A percentile compares a stretch with the other conserved stretches of the same genome.
Evolutionary conservation across 768 basidiomycete species (phyloP).

Genomic region (Calvatia gigantea): DNA sequence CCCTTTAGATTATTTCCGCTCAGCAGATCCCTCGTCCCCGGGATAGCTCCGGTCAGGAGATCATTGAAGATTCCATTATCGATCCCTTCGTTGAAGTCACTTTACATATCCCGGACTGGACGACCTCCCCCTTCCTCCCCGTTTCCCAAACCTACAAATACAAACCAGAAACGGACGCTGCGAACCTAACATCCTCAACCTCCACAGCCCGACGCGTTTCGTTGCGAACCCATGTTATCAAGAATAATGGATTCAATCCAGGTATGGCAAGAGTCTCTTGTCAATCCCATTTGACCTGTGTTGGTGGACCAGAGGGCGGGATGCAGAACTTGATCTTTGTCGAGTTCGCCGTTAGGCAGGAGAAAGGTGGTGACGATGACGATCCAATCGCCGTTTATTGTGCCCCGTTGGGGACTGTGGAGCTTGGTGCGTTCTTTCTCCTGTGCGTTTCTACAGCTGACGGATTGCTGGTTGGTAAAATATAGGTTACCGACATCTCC

Average conservation of each 20-base stretch:
- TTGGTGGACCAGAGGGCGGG: slow-evolving; percentile 46
- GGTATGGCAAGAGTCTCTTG: slow-evolving; percentile 74
- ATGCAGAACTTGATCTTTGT: slow-evolving; percentile 88
- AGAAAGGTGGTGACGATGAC: slow-evolving; percentile 54
- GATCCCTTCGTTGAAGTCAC: slow-evolving; percentile 74
- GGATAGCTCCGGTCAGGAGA: slow-evolving; percentile 64
- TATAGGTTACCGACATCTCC: slow-evolving; percentile 84
- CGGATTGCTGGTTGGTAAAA: background rate
- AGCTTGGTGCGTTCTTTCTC: slow-evolving; percentile 50
- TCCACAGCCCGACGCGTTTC: slow-evolving; percentile 42
- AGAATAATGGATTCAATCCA: slow-evolving; percentile 93
- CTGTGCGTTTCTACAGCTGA: background rate
- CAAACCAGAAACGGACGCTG: slow-evolving; percentile 15
- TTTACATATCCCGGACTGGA: slow-evolving; percentile 76
- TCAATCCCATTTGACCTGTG: slow-evolving; percentile 71
- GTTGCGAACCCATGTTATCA: slow-evolving; percentile 58
- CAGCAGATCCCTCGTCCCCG: slow-evolving; percentile 85
- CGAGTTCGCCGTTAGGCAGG: slow-evolving; percentile 69
- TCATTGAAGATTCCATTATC: slow-evolving; percentile 44
- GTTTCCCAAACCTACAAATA: slow-evolving; percentile 7
- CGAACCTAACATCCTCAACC: slow-evolving; percentile 16
- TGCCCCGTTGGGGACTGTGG: slow-evolving; percentile 64
- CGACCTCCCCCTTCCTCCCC: slow-evolving; percentile 22
- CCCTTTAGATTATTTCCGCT: slow-evolving; percentile 58
- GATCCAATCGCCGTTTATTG: slow-evolving; percentile 75